Evolutionary conservation across 2,329 filamentous ascomycete species (phyloP), one percentile per base, ranked within the genome.

Genomic region (Xylaria sp.): DNA sequence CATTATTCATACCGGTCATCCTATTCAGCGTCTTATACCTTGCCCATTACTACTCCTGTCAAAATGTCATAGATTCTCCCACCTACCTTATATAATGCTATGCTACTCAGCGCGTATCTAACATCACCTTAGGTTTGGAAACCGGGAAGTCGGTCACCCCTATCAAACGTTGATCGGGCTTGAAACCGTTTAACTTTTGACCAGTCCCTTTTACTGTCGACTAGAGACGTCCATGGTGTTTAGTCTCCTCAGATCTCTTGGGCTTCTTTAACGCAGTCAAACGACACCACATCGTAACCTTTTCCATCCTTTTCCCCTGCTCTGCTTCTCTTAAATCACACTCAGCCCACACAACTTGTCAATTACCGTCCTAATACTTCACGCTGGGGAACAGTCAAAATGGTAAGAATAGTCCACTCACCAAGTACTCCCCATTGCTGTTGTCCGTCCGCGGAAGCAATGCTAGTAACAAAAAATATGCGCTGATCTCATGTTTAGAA

Each of bases 401-500:
- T 71, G 70, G 70, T 71, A 63, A 70, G 64, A 10, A 52, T 23
- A 20, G 15, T 28, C 31, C 18, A 51, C 15, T 58, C 20, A 18
- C 18, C 3, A 28, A 7, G 7, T 10, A 8, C 25, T 60, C n/a
- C 3, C 13, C 4, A 7, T 23, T 25, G 59, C 48, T 39, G 39
- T 39, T 7, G 5, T n/a, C 39, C 15, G 10, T 31, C 36, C 13
- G 10, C 28, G n/a, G 25, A 10, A 4, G 15, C 13, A 28, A 4
- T 54, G 9, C 2, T 23, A 25, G 51, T 15, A 18, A 18, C 23
- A 23, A 52, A 52, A 54, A 4, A 15, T 23, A 31, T 28, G 9
- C 43, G n/a, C 62, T 71, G 49, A 68, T 41, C 56, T 46, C 5
- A n/a, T 49, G 6, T 20, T 4, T 58, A 72, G 68, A 68, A 69